Evolutionary conservation across 139 green algal genomes (phyloP).

Genomic region (Tetraselmis chui): DNA sequence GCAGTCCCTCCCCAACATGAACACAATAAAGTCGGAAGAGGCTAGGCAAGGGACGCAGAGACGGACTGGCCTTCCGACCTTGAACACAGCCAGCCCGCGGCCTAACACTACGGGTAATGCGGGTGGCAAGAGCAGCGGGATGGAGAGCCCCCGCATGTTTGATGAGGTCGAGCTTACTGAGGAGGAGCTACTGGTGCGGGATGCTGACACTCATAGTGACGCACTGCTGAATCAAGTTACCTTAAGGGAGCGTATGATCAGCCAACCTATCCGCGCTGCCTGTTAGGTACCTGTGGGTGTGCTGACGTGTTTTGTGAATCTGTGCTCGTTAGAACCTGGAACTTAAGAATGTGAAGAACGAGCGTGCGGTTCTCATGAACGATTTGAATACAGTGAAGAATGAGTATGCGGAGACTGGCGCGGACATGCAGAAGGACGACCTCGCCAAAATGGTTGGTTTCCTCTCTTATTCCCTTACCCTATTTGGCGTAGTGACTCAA

Average conservation of each 20-base stretch:
- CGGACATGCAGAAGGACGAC: constrained; percentile 71
- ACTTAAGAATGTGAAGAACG: constrained; percentile 72
- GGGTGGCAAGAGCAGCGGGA: background rate
- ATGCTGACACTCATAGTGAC: background rate
- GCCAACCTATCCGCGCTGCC: no score
- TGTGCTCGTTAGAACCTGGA: constrained; percentile 47
- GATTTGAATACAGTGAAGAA: constrained; percentile 53
- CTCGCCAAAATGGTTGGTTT: background rate
- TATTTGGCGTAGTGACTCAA: no score
- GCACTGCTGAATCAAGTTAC: background rate
- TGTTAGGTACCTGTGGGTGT: background rate
- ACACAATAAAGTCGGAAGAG: background rate
- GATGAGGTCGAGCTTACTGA: constrained; percentile 59
- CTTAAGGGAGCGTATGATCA: background rate
- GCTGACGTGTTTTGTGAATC: constrained; percentile 12
- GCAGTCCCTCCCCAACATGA: background rate
- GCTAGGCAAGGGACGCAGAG: background rate
- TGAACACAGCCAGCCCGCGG: background rate
- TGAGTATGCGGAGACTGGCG: constrained; percentile 52
- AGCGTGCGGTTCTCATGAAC: constrained; percentile 62
- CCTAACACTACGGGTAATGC: background rate
- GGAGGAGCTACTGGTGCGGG: constrained; percentile 54
- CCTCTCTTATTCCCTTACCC: no score
- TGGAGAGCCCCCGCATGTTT: background rate
- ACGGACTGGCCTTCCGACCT: background rate